phyloP scores from a whole-genome alignment of 2,329 filamentous ascomycete species.

The Fusarium proliferatum region DNA sequence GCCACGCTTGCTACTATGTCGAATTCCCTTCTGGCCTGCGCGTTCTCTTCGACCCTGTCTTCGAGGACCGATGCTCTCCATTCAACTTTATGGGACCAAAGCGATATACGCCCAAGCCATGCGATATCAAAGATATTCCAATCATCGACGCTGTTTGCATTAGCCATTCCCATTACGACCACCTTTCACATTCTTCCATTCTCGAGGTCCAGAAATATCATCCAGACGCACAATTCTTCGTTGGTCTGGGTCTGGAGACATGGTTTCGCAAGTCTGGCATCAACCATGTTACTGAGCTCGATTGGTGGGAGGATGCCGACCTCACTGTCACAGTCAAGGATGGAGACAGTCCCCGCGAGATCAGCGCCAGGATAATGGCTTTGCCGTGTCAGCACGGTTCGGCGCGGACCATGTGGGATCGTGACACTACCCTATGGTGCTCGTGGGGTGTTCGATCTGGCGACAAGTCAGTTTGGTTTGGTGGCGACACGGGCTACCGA shows the following conservation, averaged over 20 bases:
- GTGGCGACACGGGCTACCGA: slow-evolving; percentile 91
- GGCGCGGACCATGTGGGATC: slow-evolving; percentile 75
- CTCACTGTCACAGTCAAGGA: slow-evolving; percentile 65
- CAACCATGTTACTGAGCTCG: slow-evolving; percentile 83
- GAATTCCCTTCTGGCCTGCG: slow-evolving; percentile 89
- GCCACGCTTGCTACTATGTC: slow-evolving; percentile 92
- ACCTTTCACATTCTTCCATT: slow-evolving; percentile 82
- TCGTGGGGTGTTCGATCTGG: slow-evolving; percentile 84
- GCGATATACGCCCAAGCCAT: slow-evolving; percentile 82
- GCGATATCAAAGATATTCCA: slow-evolving; percentile 81
- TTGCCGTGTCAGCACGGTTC: slow-evolving; percentile 84
- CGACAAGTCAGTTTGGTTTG: slow-evolving; percentile 86
- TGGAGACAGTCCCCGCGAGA: slow-evolving; percentile 52
- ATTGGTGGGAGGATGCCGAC: slow-evolving; percentile 93
- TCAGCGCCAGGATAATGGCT: slow-evolving; percentile 81
- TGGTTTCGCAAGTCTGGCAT: slow-evolving; percentile 84
- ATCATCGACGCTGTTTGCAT: slow-evolving; percentile 82
- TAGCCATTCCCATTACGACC: slow-evolving; percentile 93
- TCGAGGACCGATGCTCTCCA: slow-evolving; percentile 87
- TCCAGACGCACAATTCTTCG: slow-evolving; percentile 87
- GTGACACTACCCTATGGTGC: slow-evolving; percentile 83
- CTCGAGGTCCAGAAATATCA: slow-evolving; percentile 76
- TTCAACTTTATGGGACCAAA: slow-evolving; percentile 77
- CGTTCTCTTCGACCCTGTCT: slow-evolving; percentile 93
- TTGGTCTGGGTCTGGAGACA: slow-evolving; percentile 81